Conservation (phyloP, 2,329 filamentous ascomycete species). For the Scytalidium sp. region DNA sequence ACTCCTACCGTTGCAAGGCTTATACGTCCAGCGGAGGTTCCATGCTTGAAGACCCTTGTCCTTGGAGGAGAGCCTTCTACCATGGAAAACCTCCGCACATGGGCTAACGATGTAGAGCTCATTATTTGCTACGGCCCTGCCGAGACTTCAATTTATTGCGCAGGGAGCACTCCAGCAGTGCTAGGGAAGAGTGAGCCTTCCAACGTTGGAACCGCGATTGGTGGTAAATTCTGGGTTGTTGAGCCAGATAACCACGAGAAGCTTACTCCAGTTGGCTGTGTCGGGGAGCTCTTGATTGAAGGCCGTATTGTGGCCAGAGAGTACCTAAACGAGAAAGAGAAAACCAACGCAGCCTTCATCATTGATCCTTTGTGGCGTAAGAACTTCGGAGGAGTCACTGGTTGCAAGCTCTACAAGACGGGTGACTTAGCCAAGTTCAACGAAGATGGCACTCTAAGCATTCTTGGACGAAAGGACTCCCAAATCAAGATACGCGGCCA, state of each 20-base stretch:
- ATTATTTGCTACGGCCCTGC: constrained; percentile 40
- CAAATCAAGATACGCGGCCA: constrained; percentile 64
- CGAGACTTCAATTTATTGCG: constrained; percentile 12
- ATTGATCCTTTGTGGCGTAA: constrained; percentile 24
- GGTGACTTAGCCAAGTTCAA: constrained; percentile 42
- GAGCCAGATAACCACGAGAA: constrained; percentile 34
- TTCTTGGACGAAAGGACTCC: constrained; percentile 59
- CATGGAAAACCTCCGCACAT: constrained; percentile 32
- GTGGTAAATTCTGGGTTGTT: constrained; percentile 33
- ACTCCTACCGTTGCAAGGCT: constrained; percentile 27
- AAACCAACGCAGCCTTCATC: constrained; percentile 33
- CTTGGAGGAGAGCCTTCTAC: constrained; percentile 32
- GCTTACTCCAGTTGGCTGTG: constrained; percentile 28
- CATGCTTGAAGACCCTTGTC: constrained; percentile 16
- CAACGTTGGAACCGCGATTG: constrained; percentile 19
- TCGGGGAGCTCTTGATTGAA: constrained; percentile 36
- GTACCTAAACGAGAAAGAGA: constrained; percentile 35
- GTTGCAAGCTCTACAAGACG: constrained; percentile 66
- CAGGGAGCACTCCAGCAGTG: not conserved
- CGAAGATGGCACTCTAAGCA: constrained; percentile 55
- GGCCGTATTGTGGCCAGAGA: constrained; percentile 34
- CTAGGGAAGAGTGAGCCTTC: not conserved
- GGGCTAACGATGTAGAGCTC: constrained; percentile 33
- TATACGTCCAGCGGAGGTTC: constrained; percentile 18
- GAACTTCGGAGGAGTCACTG: too few relatives aligned